These are phyloP conservation scores for Aspergillus candidus DNA, from an alignment of 2,329 filamentous ascomycete species.

Conservation along the genomic window DNA sequence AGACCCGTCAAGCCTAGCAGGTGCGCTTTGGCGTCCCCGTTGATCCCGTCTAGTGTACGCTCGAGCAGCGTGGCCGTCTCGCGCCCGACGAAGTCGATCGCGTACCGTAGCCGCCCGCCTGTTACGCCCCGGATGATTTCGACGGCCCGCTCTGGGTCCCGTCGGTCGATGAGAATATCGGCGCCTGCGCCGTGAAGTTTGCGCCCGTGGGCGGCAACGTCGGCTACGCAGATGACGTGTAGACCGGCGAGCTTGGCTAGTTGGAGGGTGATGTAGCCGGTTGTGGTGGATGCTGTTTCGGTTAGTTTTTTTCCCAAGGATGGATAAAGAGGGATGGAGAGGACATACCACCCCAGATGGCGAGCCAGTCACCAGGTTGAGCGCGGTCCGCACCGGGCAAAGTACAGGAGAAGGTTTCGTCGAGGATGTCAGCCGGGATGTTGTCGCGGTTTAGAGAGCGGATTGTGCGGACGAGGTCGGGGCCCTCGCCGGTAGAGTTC, in stretches of 20 bases:
- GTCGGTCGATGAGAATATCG: conserved; percentile 63
- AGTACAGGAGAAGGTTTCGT: conserved; percentile 54
- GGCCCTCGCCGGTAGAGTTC: conserved; percentile 42
- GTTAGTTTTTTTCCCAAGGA: conserved; percentile 1
- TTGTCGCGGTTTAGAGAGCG: conserved; percentile 40
- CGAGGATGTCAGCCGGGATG: conserved; percentile 56
- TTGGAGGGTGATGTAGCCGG: conserved; percentile 61
- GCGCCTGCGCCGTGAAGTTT: conserved; percentile 50
- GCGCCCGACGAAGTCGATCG: conserved; percentile 60
- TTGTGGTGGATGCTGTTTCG: conserved; percentile 58
- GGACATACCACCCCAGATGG: conserved; percentile 63
- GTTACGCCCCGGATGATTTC: conserved; percentile 58
- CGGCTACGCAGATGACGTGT: conserved; percentile 59
- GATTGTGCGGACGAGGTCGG: conserved; percentile 53
- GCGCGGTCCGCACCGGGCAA: conserved; percentile 51
- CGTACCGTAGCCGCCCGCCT: conserved; percentile 56
- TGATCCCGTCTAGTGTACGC: conserved; percentile 39
- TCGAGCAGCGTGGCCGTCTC: conserved; percentile 58
- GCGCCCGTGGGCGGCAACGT: conserved; percentile 60
- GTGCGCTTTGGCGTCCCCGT: conserved; percentile 41
- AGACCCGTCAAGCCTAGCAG: conserved; percentile 63
- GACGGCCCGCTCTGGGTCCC: conserved; percentile 59
- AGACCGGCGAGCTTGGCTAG: conserved; percentile 62
- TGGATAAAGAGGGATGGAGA: neutral
- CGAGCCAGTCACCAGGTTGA: conserved; percentile 60